A percentile compares a stretch with the other conserved stretches of the same genome.
These are phyloP conservation scores for Primulina huaijiensis DNA, from an alignment of 257 asterid species.

Conservation along the genomic window DNA sequence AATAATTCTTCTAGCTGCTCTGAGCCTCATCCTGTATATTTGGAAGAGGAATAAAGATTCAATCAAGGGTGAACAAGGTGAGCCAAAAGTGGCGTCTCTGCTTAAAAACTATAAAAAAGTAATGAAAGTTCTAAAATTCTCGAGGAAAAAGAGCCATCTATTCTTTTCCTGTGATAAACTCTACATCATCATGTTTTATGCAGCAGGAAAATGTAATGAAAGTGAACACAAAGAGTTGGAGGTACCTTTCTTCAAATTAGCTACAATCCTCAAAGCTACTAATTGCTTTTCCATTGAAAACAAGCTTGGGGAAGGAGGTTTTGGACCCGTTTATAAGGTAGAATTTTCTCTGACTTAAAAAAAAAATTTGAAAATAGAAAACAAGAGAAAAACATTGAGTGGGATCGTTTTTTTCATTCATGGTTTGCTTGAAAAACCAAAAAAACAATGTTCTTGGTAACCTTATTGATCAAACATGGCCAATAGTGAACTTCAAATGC, in stretches of 20 bases:
- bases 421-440: background rate
- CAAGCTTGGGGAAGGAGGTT: constrained; percentile 32
- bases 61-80: background rate
- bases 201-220: constrained; percentile 14
- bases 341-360: background rate
- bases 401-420: background rate
- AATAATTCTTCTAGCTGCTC: constrained; percentile 8
- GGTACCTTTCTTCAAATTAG: constrained; percentile 20
- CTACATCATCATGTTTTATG: background rate
- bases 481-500: background rate
- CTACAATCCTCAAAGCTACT: constrained; percentile 23
- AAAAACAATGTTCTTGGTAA: background rate
- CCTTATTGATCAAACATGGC: background rate
- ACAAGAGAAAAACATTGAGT: background rate
- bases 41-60: constrained; percentile 23
- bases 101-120: background rate
- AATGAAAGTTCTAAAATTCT: background rate
- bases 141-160: constrained; percentile 12
- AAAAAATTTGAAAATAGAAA: background rate
- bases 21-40: background rate
- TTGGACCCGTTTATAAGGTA: constrained; percentile 34
- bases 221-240: constrained; percentile 17
- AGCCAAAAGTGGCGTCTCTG: background rate
- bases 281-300: constrained; percentile 18
- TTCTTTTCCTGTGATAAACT: background rate